A percentile compares a stretch with the other conserved stretches of the same genome.
Conservation (phyloP, 331 rosid genomes). For the Rhamnella rubrinervis region DNA sequence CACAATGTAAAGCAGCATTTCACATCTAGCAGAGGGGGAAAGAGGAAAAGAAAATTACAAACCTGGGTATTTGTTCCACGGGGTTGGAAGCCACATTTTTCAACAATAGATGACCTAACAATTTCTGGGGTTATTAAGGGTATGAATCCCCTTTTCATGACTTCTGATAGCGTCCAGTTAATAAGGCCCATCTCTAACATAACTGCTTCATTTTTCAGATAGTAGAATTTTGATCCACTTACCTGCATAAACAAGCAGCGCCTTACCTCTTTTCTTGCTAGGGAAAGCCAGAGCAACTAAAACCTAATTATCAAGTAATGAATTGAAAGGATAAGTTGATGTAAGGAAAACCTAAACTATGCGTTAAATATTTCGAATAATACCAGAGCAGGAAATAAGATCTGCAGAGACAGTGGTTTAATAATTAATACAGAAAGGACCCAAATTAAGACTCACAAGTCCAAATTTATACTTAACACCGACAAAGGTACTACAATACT, state of each 20-base stretch:
- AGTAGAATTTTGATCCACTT: constrained; percentile 94
- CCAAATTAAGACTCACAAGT: no score
- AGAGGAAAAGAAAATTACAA: constrained; percentile 12
- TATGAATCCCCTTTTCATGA: constrained; percentile 77
- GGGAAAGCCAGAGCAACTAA: neutral
- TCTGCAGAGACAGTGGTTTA: neutral
- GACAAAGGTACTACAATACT: no score
- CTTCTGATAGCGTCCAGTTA: constrained; percentile 91
- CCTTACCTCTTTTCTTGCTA: neutral
- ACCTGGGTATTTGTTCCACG: constrained; percentile 96
- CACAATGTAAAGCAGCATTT: constrained; percentile 1
- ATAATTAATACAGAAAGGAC: no score
- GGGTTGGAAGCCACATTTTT: constrained; percentile 96
- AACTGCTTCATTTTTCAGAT: constrained; percentile 91
- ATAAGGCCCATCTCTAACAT: constrained; percentile 82
- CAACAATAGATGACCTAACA: constrained; percentile 88
- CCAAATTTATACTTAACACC: neutral
- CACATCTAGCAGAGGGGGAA: neutral
- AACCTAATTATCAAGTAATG: neutral
- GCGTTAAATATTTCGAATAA: neutral
- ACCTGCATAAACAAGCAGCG: constrained; percentile 50
- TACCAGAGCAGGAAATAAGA: constrained; percentile 1
- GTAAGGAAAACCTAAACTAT: neutral
- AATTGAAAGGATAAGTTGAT: neutral
- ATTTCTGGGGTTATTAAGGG: constrained; percentile 92